A percentile compares a stretch with the other conserved stretches of the same genome.
Evolutionary conservation across 495 filamentous ascomycete species (phyloP).

Genomic region (Aspergillus egyptiacus): DNA sequence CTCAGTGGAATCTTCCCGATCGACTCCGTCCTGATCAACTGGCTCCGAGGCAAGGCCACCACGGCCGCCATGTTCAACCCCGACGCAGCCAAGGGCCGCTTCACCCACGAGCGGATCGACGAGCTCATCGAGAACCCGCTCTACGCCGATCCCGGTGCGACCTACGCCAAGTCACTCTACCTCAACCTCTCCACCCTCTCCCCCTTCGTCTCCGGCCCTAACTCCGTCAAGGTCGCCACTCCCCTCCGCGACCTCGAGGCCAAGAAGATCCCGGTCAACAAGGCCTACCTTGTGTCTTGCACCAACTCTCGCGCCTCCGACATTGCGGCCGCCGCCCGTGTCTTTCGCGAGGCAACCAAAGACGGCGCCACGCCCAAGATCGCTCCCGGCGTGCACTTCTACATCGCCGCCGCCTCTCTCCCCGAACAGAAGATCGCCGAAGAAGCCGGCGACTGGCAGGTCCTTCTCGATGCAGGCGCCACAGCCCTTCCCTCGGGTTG

Average conservation of each 20-base stretch:
- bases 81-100: slow-evolving; percentile 39
- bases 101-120: slow-evolving; percentile 67
- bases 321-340: slow-evolving; percentile 72
- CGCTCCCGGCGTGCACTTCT: slow-evolving; percentile 73
- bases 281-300: slow-evolving; percentile 87
- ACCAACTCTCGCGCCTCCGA: slow-evolving; percentile 85
- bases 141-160: slow-evolving; percentile 66
- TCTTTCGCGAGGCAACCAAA: slow-evolving; percentile 73
- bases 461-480: slow-evolving; percentile 74
- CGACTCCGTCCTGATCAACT: slow-evolving; percentile 63
- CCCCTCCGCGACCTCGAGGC: slow-evolving; percentile 69
- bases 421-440: slow-evolving; percentile 77
- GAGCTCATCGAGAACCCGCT: slow-evolving; percentile 62
- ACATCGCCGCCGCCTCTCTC: slow-evolving; percentile 82
- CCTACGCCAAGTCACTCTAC: slow-evolving; percentile 77
- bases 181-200: slow-evolving; percentile 75
- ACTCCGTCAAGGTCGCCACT: slow-evolving; percentile 79
- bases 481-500: slow-evolving; percentile 71
- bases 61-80: slow-evolving; percentile 51
- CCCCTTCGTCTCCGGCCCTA: slow-evolving; percentile 84
- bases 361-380: slow-evolving; percentile 64
- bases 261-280: slow-evolving; percentile 69
- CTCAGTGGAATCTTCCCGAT: slow-evolving; percentile 79
- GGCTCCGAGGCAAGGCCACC: slow-evolving; percentile 74
- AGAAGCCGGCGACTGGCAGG: slow-evolving; percentile 81